phyloP scores from a whole-genome alignment of 805 yeast genomes.

The Suhomyces tanzawaensis region DNA sequence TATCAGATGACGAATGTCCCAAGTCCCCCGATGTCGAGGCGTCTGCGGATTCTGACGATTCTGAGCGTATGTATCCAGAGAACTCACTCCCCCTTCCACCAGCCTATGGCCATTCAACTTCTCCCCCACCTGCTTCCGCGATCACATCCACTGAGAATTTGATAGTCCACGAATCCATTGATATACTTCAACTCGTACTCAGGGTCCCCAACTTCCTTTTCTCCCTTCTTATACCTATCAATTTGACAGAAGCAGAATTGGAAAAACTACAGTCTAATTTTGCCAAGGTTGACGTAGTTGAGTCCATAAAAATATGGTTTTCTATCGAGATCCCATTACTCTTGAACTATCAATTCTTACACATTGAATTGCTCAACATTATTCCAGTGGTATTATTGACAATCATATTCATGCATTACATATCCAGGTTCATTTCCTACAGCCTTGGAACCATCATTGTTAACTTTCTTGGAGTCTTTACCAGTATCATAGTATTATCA shows the following conservation, averaged over 20 bases:
- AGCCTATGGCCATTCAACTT: not conserved
- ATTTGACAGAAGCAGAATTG: not conserved
- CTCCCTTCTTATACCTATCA: constrained; percentile 16
- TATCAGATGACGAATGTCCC: constrained; percentile 16
- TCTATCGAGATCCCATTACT: constrained; percentile 17
- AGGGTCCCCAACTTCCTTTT: constrained; percentile 11
- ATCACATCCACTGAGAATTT: no score
- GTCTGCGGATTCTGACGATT: not conserved
- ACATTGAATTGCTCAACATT: constrained; percentile 9
- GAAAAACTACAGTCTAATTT: not conserved
- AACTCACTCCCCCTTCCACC: not conserved
- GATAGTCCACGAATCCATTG: constrained; percentile 2
- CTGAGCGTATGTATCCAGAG: not conserved
- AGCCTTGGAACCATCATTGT: constrained; percentile 5
- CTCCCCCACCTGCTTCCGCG: not conserved
- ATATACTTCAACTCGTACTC: constrained; percentile 7
- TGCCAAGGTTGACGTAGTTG: not conserved
- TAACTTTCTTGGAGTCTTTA: constrained; percentile 20
- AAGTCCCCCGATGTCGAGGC: not conserved
- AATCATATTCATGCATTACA: constrained; percentile 3
- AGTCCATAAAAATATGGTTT: constrained; percentile 15
- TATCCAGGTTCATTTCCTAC: constrained; percentile 1
- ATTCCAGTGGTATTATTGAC: constrained; percentile 7
- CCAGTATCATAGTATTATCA: constrained; percentile 27
- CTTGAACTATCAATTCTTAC: constrained; percentile 16